Conservation (phyloP, 768 basidiomycete genomes). For the Tricholoma matsutake region DNA sequence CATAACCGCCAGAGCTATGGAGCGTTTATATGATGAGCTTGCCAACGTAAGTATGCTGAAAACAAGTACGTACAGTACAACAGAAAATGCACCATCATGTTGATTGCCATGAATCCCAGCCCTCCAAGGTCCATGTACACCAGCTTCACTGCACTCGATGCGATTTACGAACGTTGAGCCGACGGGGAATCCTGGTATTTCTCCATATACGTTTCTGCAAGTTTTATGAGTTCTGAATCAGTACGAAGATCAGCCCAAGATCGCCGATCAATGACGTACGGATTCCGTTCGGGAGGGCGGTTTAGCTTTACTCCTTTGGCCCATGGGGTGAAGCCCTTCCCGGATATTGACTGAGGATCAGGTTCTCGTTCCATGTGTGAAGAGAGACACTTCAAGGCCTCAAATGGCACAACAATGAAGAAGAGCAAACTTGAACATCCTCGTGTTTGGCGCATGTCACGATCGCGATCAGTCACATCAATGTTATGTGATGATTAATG, state of each 20-base stretch:
- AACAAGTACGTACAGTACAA: slow-evolving; percentile 29
- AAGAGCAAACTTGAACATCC: neutral
- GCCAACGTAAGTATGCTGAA: neutral
- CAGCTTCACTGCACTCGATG: slow-evolving; percentile 17
- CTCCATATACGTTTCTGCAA: slow-evolving; percentile 25
- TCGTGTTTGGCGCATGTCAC: neutral
- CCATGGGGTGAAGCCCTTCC: neutral
- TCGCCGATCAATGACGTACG: neutral
- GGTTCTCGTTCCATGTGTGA: neutral
- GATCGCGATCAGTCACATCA: neutral
- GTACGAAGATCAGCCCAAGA: too few relatives aligned
- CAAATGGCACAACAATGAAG: too few relatives aligned
- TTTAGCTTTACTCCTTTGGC: neutral
- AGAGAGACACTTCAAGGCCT: too few relatives aligned
- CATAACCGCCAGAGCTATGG: slow-evolving; percentile 34
- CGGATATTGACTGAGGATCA: neutral
- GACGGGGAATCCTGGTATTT: slow-evolving; percentile 24
- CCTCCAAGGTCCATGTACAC: slow-evolving; percentile 30
- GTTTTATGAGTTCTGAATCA: neutral
- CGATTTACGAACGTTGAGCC: slow-evolving; percentile 22
- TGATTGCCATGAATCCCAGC: slow-evolving; percentile 38
- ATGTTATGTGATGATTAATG: neutral
- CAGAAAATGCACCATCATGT: slow-evolving; percentile 34
- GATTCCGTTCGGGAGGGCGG: neutral
- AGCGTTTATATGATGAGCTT: neutral